Evolutionary conservation across 176 grass and related monocot species (phyloP).

Genomic region (Triticum monococcum): DNA sequence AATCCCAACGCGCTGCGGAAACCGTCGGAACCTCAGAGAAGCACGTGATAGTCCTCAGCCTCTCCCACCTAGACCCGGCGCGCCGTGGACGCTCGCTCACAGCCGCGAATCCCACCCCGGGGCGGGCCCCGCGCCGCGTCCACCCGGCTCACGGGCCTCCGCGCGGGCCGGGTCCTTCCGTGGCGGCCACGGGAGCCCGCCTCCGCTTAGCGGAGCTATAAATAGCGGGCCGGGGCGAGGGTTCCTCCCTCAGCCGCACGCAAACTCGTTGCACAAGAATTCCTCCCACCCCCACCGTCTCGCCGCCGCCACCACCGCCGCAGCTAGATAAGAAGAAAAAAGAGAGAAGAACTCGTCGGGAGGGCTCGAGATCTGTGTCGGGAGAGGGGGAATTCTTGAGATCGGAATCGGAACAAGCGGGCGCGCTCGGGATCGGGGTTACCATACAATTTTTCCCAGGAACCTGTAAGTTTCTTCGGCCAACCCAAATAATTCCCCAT

Average conservation of each 20-base stretch:
- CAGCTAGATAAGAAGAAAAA: not conserved
- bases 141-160: not conserved
- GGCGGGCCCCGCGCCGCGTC: not conserved
- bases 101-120: not conserved
- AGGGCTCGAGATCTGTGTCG: conserved; percentile 11
- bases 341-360: not conserved
- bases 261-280: conserved; percentile 24
- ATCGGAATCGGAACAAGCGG: conserved; percentile 41
- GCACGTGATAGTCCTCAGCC: not conserved
- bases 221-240: conserved; percentile 16
- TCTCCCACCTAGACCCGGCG: not conserved
- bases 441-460: conserved; percentile 10
- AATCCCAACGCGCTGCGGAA: not conserved
- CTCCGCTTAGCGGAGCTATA: conserved; percentile 14
- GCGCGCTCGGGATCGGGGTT: conserved; percentile 46
- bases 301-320: conserved; percentile 27
- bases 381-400: conserved; percentile 24
- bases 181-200: conserved; percentile 21
- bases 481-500: not conserved
- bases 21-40: not conserved
- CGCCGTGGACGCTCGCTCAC: not conserved
- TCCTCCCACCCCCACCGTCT: not conserved
- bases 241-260: conserved; percentile 34
- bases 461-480: conserved; percentile 35
- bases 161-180: not conserved